A percentile compares a stretch with the other conserved stretches of the same genome.
Evolutionary conservation across 2,329 filamentous ascomycete genomes (phyloP).

Genomic region (Fusarium sp.): DNA sequence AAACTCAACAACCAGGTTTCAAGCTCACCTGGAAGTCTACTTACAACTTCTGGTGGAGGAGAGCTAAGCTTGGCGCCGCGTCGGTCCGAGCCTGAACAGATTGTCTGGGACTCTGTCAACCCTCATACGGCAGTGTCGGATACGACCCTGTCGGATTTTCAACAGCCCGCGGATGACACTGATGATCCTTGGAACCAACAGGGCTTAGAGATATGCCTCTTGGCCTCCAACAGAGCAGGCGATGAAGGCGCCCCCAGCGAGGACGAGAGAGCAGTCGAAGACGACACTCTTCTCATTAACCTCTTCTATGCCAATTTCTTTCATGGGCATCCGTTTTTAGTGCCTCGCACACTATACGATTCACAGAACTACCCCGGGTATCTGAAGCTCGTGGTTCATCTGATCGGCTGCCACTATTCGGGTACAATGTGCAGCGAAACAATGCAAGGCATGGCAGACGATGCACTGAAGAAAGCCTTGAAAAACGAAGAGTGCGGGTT

Average conservation of each 20-base stretch:
- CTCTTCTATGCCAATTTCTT: constrained; percentile 13
- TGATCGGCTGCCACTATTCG: constrained; percentile 21
- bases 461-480: constrained; percentile 10
- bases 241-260: neutral
- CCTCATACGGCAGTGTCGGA: neutral
- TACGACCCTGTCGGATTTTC: neutral
- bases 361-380: constrained; percentile 7
- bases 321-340: constrained; percentile 1
- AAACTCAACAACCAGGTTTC: neutral
- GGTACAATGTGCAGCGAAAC: constrained; percentile 21
- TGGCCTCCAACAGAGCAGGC: neutral
- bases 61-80: neutral
- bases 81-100: constrained; percentile 12
- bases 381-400: constrained; percentile 12
- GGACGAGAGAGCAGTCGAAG: neutral
- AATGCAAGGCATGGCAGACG: constrained; percentile 5
- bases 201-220: neutral
- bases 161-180: neutral
- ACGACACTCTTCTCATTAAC: constrained; percentile 9
- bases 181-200: neutral
- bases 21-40: neutral
- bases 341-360: constrained; percentile 1
- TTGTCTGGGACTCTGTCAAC: constrained; percentile 19
- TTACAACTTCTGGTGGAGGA: neutral
- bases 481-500: neutral